These are phyloP conservation scores for Leccinum boreale DNA, from an alignment of 768 basidiomycete species.

Conservation along the genomic window DNA sequence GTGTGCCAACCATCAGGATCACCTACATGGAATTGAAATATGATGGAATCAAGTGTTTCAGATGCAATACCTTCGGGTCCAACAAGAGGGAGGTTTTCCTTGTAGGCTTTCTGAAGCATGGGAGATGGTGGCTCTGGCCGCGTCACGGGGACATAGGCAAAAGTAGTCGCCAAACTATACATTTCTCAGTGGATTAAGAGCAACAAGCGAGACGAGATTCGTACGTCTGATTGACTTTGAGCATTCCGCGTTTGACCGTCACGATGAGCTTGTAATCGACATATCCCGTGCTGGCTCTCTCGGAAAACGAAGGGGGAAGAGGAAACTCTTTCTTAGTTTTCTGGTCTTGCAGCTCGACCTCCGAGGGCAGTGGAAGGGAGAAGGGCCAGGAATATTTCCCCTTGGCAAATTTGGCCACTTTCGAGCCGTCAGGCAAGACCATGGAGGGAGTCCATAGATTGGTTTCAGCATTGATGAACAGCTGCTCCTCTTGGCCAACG, in stretches of 20 bases:
- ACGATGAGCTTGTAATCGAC: slow-evolving; percentile 54
- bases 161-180: slow-evolving; percentile 30
- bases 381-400: slow-evolving; percentile 51
- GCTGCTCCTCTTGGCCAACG: slow-evolving; percentile 52
- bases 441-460: slow-evolving; percentile 39
- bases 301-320: slow-evolving; percentile 53
- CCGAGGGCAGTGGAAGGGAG: slow-evolving; percentile 42
- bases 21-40: slow-evolving; percentile 11
- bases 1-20: slow-evolving; percentile 42
- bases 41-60: background rate
- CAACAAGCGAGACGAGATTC: background rate
- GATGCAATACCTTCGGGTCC: slow-evolving; percentile 30
- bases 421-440: slow-evolving; percentile 22
- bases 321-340: slow-evolving; percentile 35
- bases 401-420: slow-evolving; percentile 35
- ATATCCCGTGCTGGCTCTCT: slow-evolving; percentile 52
- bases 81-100: slow-evolving; percentile 30
- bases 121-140: slow-evolving; percentile 35
- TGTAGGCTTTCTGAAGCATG: slow-evolving; percentile 36
- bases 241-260: slow-evolving; percentile 45
- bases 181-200: background rate
- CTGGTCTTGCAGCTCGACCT: slow-evolving; percentile 39
- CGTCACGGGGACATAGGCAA: slow-evolving; percentile 33
- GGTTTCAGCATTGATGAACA: slow-evolving; percentile 43
- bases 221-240: slow-evolving; percentile 51